Conservation (phyloP, 345 rosid species). For the Salix purpurea region DNA sequence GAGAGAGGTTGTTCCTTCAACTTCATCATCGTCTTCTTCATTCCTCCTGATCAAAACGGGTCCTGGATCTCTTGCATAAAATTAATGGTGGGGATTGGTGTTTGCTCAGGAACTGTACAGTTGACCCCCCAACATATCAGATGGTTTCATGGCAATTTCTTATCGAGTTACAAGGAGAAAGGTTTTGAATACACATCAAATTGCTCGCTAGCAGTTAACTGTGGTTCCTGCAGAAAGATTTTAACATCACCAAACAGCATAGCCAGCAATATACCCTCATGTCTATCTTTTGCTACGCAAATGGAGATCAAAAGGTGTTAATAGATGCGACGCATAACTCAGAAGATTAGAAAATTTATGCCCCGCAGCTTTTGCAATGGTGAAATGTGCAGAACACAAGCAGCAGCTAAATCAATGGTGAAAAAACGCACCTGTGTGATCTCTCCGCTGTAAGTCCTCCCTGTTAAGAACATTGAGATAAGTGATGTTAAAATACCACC, state of each 20-base stretch:
- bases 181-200: slow-evolving; percentile 64
- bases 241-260: neutral
- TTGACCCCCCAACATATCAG: neutral
- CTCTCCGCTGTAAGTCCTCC: slow-evolving; percentile 54
- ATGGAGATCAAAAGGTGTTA: neutral
- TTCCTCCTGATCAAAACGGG: too few relatives aligned
- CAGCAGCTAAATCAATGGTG: neutral
- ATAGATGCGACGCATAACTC: neutral
- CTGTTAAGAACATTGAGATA: slow-evolving; percentile 64
- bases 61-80: too few relatives aligned
- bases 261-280: neutral
- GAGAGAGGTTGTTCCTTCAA: too few relatives aligned
- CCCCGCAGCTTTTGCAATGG: neutral
- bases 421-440: slow-evolving; percentile 54
- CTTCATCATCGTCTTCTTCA: too few relatives aligned
- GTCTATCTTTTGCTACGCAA: neutral
- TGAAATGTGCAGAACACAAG: neutral
- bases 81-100: neutral
- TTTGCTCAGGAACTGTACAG: slow-evolving; percentile 16
- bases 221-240: slow-evolving; percentile 71
- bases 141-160: neutral
- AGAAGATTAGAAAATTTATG: neutral
- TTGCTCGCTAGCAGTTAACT: slow-evolving; percentile 53
- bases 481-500: slow-evolving; percentile 61
- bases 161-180: slow-evolving; percentile 44